These are phyloP conservation scores for Salvia splendens DNA, from an alignment of 257 asterid species.

Conservation along the genomic window DNA sequence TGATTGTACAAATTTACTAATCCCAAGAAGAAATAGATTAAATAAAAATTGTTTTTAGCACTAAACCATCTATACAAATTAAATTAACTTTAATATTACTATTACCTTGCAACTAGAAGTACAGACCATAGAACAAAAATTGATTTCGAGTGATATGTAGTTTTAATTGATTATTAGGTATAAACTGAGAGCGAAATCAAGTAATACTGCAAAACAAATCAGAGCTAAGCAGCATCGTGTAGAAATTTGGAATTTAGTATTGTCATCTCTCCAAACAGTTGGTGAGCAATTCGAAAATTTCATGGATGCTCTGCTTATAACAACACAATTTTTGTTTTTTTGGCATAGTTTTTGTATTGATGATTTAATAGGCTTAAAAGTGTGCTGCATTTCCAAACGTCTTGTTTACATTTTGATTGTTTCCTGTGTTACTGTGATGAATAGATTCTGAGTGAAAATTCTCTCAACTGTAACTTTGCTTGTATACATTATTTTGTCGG, in stretches of 20 bases:
- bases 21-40: no score
- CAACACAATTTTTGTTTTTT: not conserved
- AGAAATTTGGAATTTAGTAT: not conserved
- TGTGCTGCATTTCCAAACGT: conserved; percentile 2
- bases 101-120: no score
- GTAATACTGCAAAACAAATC: not conserved
- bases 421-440: not conserved
- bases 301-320: not conserved
- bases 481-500: not conserved
- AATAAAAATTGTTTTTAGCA: no score
- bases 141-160: no score
- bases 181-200: not conserved
- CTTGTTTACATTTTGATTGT: not conserved
- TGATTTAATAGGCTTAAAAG: not conserved
- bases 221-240: not conserved
- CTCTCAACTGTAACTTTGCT: not conserved
- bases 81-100: no score
- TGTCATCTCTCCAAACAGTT: conserved; percentile 24
- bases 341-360: conserved; percentile 29
- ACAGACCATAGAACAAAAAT: no score
- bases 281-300: conserved; percentile 7
- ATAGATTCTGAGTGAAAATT: not conserved
- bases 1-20: no score
- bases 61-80: no score
- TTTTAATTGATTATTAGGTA: no score